phyloP scores from a whole-genome alignment of 306 rosid species.

The Styphnolobium japonicum region DNA sequence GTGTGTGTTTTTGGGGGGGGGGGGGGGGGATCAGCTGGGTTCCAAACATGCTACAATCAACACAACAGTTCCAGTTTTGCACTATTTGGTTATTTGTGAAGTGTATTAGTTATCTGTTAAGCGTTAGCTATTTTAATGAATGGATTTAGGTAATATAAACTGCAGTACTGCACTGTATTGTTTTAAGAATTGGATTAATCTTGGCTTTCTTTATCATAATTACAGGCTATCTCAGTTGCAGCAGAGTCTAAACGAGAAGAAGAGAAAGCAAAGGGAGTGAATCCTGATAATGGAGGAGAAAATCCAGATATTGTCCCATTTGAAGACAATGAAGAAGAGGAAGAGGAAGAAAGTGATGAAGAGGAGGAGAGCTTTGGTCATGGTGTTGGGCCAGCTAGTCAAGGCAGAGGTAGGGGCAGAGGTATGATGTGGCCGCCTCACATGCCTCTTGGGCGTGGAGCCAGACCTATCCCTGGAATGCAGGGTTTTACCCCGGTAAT shows the following conservation, averaged over 20 bases:
- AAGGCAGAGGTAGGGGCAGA: slow-evolving; percentile 95
- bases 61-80: neutral
- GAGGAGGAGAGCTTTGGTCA: slow-evolving; percentile 87
- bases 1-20: no score
- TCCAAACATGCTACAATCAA: neutral
- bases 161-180: neutral
- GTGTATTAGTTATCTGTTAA: neutral
- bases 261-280: slow-evolving; percentile 96
- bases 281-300: slow-evolving; percentile 82
- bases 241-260: slow-evolving; percentile 98
- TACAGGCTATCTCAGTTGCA: slow-evolving; percentile 83
- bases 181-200: slow-evolving; percentile 14
- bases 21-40: neutral
- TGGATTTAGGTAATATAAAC: neutral
- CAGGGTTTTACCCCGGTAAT: slow-evolving; percentile 85
- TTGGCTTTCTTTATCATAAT: neutral
- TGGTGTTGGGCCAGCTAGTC: slow-evolving; percentile 58
- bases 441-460: slow-evolving; percentile 86
- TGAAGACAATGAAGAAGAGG: slow-evolving; percentile 99
- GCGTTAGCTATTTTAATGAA: slow-evolving; percentile 2
- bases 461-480: slow-evolving; percentile 91
- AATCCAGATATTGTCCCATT: slow-evolving; percentile 98
- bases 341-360: slow-evolving; percentile 98
- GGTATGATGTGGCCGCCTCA: slow-evolving; percentile 98
- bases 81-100: neutral